These are phyloP conservation scores for Linnemannia elongata DNA, from an alignment of 192 early-diverging fungal genomes.

Conservation along the genomic window DNA sequence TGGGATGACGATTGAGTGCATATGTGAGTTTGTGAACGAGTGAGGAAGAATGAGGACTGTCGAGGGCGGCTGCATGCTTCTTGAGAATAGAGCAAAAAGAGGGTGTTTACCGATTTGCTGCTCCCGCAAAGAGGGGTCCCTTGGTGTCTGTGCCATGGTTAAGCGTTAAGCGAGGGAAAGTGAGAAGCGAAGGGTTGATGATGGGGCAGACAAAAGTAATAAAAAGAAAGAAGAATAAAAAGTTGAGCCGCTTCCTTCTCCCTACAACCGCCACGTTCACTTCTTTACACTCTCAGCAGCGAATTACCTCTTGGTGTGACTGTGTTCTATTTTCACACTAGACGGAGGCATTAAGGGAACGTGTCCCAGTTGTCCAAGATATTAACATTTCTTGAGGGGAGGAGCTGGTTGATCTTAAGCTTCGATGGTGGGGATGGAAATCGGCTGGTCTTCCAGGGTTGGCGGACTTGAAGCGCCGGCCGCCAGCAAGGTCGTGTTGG, in stretches of 20 bases:
- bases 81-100: background rate
- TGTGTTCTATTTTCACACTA: no score
- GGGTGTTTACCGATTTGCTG: constrained; percentile 71
- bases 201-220: background rate
- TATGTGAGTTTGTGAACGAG: background rate
- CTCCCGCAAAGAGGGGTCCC: constrained; percentile 66
- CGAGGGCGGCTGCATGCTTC: no score
- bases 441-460: no score
- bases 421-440: no score
- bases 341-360: no score
- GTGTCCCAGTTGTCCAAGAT: no score
- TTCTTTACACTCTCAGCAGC: background rate
- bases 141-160: constrained; percentile 50
- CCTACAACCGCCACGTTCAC: background rate
- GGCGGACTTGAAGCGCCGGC: no score
- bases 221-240: background rate
- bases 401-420: no score
- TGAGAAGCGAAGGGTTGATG: background rate
- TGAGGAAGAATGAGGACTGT: background rate
- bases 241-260: background rate
- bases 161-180: background rate
- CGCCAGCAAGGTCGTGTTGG: no score
- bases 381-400: no score
- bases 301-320: background rate
- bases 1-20: constrained; percentile 12